Percentiles rank a stretch among this genome's conserved stretches.
These are phyloP conservation scores for Xylaria sp. DNA, from an alignment of 495 filamentous ascomycete species.

Conservation along the genomic window DNA sequence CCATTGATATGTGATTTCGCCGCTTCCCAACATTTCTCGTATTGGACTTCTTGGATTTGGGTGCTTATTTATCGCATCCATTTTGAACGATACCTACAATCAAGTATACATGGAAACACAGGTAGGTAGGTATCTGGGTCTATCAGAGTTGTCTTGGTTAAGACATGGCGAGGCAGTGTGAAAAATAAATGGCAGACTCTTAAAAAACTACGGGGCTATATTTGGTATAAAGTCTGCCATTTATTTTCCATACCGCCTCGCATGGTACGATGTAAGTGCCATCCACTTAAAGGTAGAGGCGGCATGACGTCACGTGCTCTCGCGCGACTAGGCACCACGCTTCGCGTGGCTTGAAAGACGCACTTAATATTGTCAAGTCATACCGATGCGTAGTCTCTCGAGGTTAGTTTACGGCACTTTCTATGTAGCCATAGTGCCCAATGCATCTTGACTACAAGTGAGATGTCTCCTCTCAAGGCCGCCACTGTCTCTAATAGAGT, in stretches of 20 bases:
- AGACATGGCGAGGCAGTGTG: no score
- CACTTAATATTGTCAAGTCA: background rate
- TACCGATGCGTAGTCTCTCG: background rate
- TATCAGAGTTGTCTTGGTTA: no score
- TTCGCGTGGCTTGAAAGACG: constrained; percentile 29
- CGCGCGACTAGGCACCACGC: constrained; percentile 40
- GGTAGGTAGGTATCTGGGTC: no score
- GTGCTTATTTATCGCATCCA: background rate
- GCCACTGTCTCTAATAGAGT: constrained; percentile 61
- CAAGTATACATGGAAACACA: no score
- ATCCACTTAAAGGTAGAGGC: no score
- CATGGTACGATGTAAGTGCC: no score
- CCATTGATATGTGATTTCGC: background rate
- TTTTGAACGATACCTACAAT: background rate
- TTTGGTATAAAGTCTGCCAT: no score
- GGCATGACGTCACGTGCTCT: constrained; percentile 44
- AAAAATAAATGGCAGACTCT: no score
- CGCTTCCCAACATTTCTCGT: background rate
- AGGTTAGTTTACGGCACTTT: background rate
- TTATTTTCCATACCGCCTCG: no score
- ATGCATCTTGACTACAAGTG: constrained; percentile 41
- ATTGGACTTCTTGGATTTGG: background rate
- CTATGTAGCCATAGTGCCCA: background rate
- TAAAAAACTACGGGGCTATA: no score
- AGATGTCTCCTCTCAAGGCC: constrained; percentile 64